A percentile compares a stretch with the other conserved stretches of the same genome.
Conservation (phyloP, 2,329 filamentous ascomycete species). For the Colletotrichum horii region DNA sequence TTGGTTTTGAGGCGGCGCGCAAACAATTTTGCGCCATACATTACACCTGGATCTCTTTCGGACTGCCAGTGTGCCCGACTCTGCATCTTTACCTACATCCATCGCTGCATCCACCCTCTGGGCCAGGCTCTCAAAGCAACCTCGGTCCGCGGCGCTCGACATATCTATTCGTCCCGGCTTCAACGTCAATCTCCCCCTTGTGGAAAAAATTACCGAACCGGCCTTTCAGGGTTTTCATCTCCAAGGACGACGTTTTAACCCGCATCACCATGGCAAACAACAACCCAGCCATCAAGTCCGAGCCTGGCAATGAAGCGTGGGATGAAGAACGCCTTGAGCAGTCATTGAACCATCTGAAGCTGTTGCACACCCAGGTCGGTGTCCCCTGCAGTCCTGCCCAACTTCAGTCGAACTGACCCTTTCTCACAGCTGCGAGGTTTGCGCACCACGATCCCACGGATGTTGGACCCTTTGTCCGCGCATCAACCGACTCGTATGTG, state of each 20-base stretch:
- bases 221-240: background rate
- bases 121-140: background rate
- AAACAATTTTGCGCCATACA: constrained; percentile 4
- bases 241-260: background rate
- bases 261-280: constrained; percentile 18
- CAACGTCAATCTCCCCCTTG: background rate
- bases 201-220: background rate
- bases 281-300: background rate
- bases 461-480: constrained; percentile 56
- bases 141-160: background rate
- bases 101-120: background rate
- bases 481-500: constrained; percentile 57
- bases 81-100: background rate
- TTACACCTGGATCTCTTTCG: background rate
- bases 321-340: constrained; percentile 56
- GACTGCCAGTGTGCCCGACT: background rate
- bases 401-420: constrained; percentile 2
- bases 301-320: constrained; percentile 35
- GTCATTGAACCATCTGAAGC: constrained; percentile 55
- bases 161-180: background rate
- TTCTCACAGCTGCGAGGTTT: constrained; percentile 47
- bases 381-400: background rate
- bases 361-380: constrained; percentile 59
- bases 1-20: background rate
- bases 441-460: constrained; percentile 53